phyloP scores from a whole-genome alignment of 2,329 filamentous ascomycete species.

The Fusarium sp. region DNA sequence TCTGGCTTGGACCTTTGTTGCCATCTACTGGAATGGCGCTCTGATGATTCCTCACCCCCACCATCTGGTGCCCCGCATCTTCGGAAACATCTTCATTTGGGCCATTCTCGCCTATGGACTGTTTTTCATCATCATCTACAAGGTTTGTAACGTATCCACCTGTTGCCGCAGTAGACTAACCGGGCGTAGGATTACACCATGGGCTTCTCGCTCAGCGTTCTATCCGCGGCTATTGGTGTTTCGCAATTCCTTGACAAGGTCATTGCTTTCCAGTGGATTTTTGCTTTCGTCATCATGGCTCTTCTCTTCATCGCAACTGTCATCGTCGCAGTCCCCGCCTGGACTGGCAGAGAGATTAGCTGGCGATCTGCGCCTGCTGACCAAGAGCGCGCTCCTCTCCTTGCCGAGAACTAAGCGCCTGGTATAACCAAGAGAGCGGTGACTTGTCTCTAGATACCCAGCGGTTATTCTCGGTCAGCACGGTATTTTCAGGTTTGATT shows the following conservation, averaged over 20 bases:
- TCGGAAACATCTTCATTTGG: conserved; percentile 92
- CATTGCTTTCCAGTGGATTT: conserved; percentile 91
- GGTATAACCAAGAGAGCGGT: not conserved
- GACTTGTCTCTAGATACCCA: not conserved
- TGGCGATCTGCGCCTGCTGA: conserved; percentile 60
- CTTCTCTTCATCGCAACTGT: conserved; percentile 78
- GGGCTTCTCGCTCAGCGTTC: conserved; percentile 80
- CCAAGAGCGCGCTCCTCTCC: conserved; percentile 71
- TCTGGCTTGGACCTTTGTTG: conserved; percentile 85
- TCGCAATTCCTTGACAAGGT: conserved; percentile 79
- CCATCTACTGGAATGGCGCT: conserved; percentile 90
- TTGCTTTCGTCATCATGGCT: conserved; percentile 85
- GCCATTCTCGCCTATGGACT: conserved; percentile 79
- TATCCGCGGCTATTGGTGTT: conserved; percentile 80
- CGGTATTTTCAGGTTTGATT: not conserved
- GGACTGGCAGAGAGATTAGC: conserved; percentile 68
- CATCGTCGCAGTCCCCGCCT: conserved; percentile 71
- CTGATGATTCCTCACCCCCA: conserved; percentile 79
- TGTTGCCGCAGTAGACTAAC: conserved; percentile 21
- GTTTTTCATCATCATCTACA: conserved; percentile 80
- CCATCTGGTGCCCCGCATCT: conserved; percentile 76
- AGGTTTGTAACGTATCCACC: conserved; percentile 59
- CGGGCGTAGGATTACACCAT: conserved; percentile 73
- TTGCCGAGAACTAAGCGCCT: conserved; percentile 58
- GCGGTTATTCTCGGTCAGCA: not conserved